These are phyloP conservation scores for Crotalaria pallida DNA, from an alignment of 306 rosid genomes.

Conservation along the genomic window DNA sequence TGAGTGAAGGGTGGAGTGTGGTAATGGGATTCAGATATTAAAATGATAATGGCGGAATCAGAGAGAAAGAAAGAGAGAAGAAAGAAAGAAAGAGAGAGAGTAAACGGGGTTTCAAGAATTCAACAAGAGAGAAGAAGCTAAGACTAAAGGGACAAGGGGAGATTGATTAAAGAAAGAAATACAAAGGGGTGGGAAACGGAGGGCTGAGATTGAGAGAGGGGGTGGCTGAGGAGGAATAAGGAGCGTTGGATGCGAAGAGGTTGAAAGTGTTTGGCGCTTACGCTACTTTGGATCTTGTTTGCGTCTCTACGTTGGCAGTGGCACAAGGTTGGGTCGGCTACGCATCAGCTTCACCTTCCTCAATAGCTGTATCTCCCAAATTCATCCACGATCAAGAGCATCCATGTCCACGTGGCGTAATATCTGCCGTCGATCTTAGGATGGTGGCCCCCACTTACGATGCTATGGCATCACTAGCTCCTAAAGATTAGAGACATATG, in stretches of 20 bases:
- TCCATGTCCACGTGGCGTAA: slow-evolving; percentile 28
- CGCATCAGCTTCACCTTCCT: slow-evolving; percentile 33
- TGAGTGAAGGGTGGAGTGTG: slow-evolving; percentile 23
- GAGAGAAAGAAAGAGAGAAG: slow-evolving; percentile 12
- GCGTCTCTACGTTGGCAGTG: slow-evolving; percentile 57
- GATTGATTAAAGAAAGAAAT: slow-evolving; percentile 37
- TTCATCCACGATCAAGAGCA: slow-evolving; percentile 25
- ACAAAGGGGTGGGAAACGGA: slow-evolving; percentile 17
- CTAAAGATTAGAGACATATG: not conserved
- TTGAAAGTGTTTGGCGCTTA: slow-evolving; percentile 78
- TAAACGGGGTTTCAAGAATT: slow-evolving; percentile 51
- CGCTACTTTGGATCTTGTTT: slow-evolving; percentile 81
- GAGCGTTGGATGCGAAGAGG: slow-evolving; percentile 49
- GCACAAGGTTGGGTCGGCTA: slow-evolving; percentile 75
- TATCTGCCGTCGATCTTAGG: not conserved
- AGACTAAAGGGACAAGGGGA: slow-evolving; percentile 38
- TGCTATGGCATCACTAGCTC: not conserved
- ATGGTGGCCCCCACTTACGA: slow-evolving; percentile 13
- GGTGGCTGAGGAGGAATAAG: slow-evolving; percentile 32
- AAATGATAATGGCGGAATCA: not conserved
- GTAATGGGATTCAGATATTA: slow-evolving; percentile 7
- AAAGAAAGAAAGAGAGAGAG: slow-evolving; percentile 21
- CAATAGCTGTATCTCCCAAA: slow-evolving; percentile 31
- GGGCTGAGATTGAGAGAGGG: slow-evolving; percentile 50
- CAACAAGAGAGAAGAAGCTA: slow-evolving; percentile 42